Conservation (phyloP, 2,329 filamentous ascomycete species). For the Diaporthe ilicicola region DNA sequence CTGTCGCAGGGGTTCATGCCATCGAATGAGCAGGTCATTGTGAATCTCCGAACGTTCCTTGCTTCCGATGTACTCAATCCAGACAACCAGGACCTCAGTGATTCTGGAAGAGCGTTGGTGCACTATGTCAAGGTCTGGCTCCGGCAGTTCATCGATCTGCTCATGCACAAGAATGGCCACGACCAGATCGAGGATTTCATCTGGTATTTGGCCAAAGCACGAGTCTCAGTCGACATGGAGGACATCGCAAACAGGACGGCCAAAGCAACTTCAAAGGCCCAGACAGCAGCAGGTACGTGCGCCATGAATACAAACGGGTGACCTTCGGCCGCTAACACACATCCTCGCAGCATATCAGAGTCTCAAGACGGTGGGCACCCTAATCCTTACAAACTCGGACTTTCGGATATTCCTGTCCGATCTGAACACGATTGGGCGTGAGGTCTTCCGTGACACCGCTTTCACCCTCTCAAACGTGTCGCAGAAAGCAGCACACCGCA, state of each 20-base stretch:
- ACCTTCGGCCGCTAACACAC: constrained; percentile 37
- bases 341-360: constrained; percentile 74
- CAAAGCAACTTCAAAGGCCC: constrained; percentile 71
- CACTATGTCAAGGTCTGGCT: constrained; percentile 79
- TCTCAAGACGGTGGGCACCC: constrained; percentile 80
- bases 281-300: constrained; percentile 72
- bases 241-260: constrained; percentile 69
- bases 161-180: constrained; percentile 81
- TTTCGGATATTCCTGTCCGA: constrained; percentile 89
- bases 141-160: constrained; percentile 80
- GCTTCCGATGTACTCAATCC: constrained; percentile 82
- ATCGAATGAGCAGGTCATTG: constrained; percentile 83
- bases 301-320: background rate
- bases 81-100: constrained; percentile 77
- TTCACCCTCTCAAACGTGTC: constrained; percentile 81
- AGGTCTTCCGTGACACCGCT: constrained; percentile 88
- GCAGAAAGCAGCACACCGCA: constrained; percentile 74
- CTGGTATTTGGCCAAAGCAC: constrained; percentile 83
- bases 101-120: constrained; percentile 77
- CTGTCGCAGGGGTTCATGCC: constrained; percentile 89
- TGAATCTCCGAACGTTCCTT: constrained; percentile 81
- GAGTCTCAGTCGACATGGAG: constrained; percentile 71
- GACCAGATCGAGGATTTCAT: constrained; percentile 94
- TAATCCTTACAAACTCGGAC: constrained; percentile 90
- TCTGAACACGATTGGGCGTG: constrained; percentile 77